These are phyloP conservation scores for Beauveria sp. DNA, from an alignment of 2,329 filamentous ascomycete species.

Conservation along the genomic window DNA sequence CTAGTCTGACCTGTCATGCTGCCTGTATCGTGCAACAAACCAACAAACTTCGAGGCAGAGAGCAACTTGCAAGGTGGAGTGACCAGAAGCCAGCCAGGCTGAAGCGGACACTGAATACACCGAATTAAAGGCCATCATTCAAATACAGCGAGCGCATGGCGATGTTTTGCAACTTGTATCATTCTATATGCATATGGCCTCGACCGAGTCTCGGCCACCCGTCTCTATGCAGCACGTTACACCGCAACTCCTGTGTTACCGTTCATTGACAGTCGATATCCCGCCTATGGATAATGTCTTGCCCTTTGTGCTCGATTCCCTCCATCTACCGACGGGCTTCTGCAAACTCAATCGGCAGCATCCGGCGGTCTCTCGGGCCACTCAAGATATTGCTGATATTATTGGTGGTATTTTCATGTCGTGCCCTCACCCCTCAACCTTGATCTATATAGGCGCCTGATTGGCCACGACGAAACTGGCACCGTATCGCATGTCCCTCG, in stretches of 20 bases:
- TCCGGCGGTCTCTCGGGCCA: conserved; percentile 1
- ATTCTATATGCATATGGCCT: not conserved
- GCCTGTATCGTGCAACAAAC: too few species aligned
- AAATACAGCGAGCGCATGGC: not conserved
- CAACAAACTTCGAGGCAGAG: too few species aligned
- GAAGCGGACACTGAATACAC: too few species aligned
- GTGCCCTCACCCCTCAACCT: not conserved
- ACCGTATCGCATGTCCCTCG: not conserved
- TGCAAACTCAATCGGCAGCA: too few species aligned
- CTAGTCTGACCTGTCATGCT: too few species aligned
- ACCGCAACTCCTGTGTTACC: not conserved
- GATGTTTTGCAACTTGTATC: not conserved
- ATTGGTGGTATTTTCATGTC: not conserved
- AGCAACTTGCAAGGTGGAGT: too few species aligned
- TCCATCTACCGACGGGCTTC: not conserved
- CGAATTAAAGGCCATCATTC: not conserved
- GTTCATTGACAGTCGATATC: not conserved
- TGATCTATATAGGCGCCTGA: not conserved
- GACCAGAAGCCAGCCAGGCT: too few species aligned
- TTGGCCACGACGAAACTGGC: not conserved
- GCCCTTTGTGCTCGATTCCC: not conserved
- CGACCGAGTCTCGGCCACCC: not conserved
- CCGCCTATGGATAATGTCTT: conserved; percentile 1
- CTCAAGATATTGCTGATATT: not conserved
- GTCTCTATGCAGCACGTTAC: conserved; percentile 1